A percentile compares a stretch with the other conserved stretches of the same genome.
Conservation (phyloP, 768 basidiomycete species). For the Rhodocollybia butyracea region DNA sequence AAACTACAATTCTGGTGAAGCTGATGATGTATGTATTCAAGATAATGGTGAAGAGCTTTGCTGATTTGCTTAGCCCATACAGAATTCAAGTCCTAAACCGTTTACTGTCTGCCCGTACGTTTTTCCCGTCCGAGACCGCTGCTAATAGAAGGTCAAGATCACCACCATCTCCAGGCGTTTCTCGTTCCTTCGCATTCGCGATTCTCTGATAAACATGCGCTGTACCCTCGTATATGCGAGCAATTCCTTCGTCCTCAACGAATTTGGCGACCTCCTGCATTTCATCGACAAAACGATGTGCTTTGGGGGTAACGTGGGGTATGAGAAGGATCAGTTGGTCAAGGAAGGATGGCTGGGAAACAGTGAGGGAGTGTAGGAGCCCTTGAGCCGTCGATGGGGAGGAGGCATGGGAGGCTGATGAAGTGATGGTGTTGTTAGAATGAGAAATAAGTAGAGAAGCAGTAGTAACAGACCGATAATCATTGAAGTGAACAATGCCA, state of each 20-base stretch:
- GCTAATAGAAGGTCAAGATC: background rate
- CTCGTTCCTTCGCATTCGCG: constrained; percentile 26
- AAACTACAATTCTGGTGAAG: no score
- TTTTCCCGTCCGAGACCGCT: no score
- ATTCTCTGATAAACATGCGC: constrained; percentile 34
- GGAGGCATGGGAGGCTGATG: constrained; percentile 41
- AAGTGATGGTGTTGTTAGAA: background rate
- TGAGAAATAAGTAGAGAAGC: background rate
- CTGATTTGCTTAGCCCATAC: no score
- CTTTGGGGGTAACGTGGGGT: constrained; percentile 39
- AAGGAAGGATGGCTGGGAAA: constrained; percentile 32
- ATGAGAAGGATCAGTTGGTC: constrained; percentile 27
- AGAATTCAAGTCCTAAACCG: no score
- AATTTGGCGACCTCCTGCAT: constrained; percentile 50
- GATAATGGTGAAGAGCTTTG: no score
- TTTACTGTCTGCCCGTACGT: background rate
- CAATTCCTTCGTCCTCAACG: constrained; percentile 26
- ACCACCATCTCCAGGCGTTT: constrained; percentile 12
- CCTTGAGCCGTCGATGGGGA: constrained; percentile 48
- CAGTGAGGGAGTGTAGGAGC: constrained; percentile 36
- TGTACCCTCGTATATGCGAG: constrained; percentile 31
- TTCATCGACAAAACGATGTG: constrained; percentile 47
- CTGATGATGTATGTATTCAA: no score
- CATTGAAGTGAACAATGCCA: constrained; percentile 39
- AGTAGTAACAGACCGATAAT: constrained; percentile 31